Evolutionary conservation across 164 flowering plant genomes (phyloP).

Genomic region (Aristolochia californica): DNA sequence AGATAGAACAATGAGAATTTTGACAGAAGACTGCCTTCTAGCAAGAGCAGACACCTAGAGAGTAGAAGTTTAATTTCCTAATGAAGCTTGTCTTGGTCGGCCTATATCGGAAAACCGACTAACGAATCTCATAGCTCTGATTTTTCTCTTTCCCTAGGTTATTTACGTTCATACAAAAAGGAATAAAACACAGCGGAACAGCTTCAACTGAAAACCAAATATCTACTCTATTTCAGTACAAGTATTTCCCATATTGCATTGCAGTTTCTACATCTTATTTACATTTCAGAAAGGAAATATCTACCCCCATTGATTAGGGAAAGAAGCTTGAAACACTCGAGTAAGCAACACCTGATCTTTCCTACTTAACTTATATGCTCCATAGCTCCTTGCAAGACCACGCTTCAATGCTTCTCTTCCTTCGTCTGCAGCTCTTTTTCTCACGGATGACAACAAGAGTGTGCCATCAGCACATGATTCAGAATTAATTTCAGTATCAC

Average conservation of each 20-base stretch:
- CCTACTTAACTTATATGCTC: slow-evolving; percentile 21
- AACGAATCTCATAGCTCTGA: background rate
- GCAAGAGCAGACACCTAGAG: too few species aligned
- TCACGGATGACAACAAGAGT: slow-evolving; percentile 26
- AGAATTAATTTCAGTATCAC: slow-evolving; percentile 1
- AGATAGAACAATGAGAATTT: background rate
- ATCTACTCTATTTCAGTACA: too few species aligned
- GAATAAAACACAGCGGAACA: too few species aligned
- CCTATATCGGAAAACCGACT: background rate
- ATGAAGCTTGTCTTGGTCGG: background rate
- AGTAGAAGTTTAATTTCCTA: too few species aligned
- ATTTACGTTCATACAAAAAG: too few species aligned
- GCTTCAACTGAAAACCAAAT: too few species aligned
- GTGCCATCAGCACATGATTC: slow-evolving; percentile 17
- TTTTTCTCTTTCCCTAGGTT: background rate
- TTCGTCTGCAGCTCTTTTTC: slow-evolving; percentile 43
- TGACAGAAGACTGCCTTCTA: background rate
- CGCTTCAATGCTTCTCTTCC: slow-evolving; percentile 41
- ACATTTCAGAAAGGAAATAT: background rate
- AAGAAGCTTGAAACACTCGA: slow-evolving; percentile 28
- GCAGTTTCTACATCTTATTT: too few species aligned
- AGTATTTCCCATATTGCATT: too few species aligned
- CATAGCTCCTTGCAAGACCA: slow-evolving; percentile 24
- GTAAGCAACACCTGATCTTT: slow-evolving; percentile 28
- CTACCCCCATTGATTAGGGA: slow-evolving; percentile 3